Evolutionary conservation across 106 monocot species (phyloP), one percentile per base, ranked within the genome.

Genomic region (Iris macrosiphon): DNA sequence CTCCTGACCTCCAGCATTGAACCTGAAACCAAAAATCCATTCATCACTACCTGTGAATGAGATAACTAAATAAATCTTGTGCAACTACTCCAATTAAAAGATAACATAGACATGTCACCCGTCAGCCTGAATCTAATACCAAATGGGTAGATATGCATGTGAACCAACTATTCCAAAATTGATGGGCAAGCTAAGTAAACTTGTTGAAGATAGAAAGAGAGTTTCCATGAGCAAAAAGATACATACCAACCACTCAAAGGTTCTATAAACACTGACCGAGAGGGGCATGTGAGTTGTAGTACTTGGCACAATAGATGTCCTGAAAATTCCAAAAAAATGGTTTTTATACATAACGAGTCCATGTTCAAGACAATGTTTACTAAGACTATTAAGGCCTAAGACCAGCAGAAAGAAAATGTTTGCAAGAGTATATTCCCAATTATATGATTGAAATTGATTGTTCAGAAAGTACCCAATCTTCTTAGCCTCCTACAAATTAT

Each of bases 221-320:
- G 26, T 6, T 49, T 28, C 22, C 46, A 46, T 18, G 9, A 22
- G 4, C 29, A 50, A 20, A n/a, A 51, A 40, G 25, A 35, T 49
- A 12, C 53, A 53, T 60, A 81, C 81, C 81, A 81, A 38, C 81
- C 81, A 53, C 76, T 63, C 81, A 81, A 72, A 28, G 72, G 68
- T 42, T 81, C 81, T 40, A 81, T 67, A 72, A 64, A 81, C 81
- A 81, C 76, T 20, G 81, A 72, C 23, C 43, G 51, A 14, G 76
- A 76, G 28, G 81, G 81, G 60, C 53, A 55, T 25, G 81, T 68
- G 40, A 67, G 41, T 2, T 54, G 56, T 29, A 81, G 31, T 49
- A 76, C 37, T 34, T 81, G 57, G 51, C 47, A 44, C 65, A 81
- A 37, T 35, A 81, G 33, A 23, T 58, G 41, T 19, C 81, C 81